Base-by-base conservation (phyloP, 768 basidiomycete species). In the Lactifluus volemus region DNA sequence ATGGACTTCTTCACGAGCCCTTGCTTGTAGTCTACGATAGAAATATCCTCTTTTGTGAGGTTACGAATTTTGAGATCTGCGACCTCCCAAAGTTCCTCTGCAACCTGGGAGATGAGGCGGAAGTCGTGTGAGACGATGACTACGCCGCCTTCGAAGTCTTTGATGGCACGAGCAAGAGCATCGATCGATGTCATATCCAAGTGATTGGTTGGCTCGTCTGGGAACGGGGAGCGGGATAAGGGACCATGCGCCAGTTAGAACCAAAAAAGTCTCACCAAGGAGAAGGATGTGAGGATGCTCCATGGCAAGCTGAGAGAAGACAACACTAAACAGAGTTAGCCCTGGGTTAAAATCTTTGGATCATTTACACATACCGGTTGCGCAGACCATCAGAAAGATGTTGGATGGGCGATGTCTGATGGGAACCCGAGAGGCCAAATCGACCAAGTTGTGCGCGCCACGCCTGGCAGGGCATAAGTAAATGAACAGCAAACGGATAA, bases 61-160 rank as follows among this genome's bases (percentile, higher is more conserved):
- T 98, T 97, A 73, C 81, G 81, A 72, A 99, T 93, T 70, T 90
- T 92, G 75, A 88, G 87, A 72, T 93, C 82, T 70, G 92, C 92
- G 57, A 99, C 97, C 73, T 99, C 97, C 97, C 97, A 99, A 8
- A 99, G 85, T 73, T 98, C 96, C 71, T 98, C 91, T 42, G 96
- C 97, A 41, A 99, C 96, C 77, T 98, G 95, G 53, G 88, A 89
- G 74, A 98, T 98, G 65, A 98, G 84, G 68, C 96, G 90, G 89
- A 99, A 99, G 75, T 99, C 96, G 78, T 98, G 97, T 51, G 95
- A 98, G 65, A 99, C 97, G 72, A 99, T 98, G 67, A 98, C 97
- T 44, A 99, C 97, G 69, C 97, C 96, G 61, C 97, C 97, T 70
- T 91, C 88, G 72, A 92, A 99, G 70, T 90, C 91, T 74, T 96